Percentiles rank a stretch among this genome's conserved stretches.
Conservation (phyloP, 2,329 filamentous ascomycete genomes). For the Bisporella sp. region DNA sequence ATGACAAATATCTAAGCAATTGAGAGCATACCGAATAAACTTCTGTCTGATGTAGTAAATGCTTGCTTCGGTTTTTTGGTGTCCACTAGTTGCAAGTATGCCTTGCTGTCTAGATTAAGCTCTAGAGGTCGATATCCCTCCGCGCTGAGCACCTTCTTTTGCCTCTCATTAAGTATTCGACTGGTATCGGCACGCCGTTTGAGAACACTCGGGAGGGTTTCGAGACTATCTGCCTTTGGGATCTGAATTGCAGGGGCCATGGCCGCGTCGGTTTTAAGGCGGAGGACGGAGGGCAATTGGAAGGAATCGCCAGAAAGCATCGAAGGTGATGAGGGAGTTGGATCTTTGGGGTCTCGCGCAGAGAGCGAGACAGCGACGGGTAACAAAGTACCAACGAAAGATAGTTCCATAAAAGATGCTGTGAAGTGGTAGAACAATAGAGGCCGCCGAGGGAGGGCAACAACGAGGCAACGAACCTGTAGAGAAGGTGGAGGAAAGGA, state of each 20-base stretch:
- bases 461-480: too few relatives aligned
- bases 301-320: neutral
- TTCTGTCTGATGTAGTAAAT: constrained; percentile 20
- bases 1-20: neutral
- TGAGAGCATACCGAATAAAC: constrained; percentile 9
- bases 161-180: constrained; percentile 7
- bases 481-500: too few relatives aligned
- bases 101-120: constrained; percentile 10
- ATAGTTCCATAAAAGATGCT: neutral
- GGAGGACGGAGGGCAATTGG: neutral
- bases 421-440: neutral
- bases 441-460: neutral
- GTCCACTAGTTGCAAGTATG: constrained; percentile 10
- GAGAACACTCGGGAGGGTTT: constrained; percentile 2
- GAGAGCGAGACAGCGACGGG: neutral
- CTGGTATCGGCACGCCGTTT: constrained; percentile 2
- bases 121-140: constrained; percentile 10
- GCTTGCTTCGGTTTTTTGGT: constrained; percentile 16
- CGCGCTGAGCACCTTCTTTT: constrained; percentile 4
- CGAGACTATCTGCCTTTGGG: neutral
- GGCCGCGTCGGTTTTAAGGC: neutral
- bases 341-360: neutral
- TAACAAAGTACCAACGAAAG: neutral
- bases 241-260: constrained; percentile 3
- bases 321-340: neutral